These are phyloP conservation scores for Mrakia frigida DNA, from an alignment of 768 basidiomycete species.

Conservation along the genomic window DNA sequence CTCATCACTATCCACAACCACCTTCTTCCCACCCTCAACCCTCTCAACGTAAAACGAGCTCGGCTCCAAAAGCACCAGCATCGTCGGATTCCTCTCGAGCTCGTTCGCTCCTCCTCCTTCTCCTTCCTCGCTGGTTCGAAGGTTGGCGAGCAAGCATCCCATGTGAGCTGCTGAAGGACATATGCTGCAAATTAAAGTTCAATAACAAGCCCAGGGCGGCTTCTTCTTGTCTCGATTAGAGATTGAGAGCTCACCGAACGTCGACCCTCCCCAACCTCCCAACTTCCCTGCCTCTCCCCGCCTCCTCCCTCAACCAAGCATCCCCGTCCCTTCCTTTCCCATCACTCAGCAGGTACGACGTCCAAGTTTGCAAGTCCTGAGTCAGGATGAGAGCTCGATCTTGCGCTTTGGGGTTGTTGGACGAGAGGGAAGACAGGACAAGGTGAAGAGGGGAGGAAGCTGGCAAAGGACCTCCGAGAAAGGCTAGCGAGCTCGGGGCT, in stretches of 20 bases:
- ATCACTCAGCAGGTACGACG: constrained; percentile 9
- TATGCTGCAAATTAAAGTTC: too few relatives aligned
- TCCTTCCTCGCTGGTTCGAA: not conserved
- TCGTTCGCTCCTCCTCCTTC: not conserved
- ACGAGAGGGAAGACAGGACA: not conserved
- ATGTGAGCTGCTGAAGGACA: not conserved
- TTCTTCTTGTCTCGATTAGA: too few relatives aligned
- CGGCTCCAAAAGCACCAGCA: not conserved
- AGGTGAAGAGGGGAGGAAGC: not conserved
- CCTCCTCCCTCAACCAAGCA: constrained; percentile 6
- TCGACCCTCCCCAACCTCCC: not conserved
- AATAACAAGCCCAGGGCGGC: too few relatives aligned
- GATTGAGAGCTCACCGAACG: not conserved
- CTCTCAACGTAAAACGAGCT: not conserved
- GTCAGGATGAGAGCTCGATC: not conserved
- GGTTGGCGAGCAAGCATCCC: constrained; percentile 1
- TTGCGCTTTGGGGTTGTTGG: not conserved
- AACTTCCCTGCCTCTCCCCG: not conserved
- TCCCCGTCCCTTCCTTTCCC: not conserved
- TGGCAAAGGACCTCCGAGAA: not conserved
- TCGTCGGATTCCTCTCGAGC: not conserved
- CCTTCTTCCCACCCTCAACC: not conserved
- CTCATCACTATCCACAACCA: not conserved
- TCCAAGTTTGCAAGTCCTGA: not conserved
- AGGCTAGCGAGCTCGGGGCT: not conserved